Conservation (phyloP, 306 rosid genomes). For the Castanea crenata region DNA sequence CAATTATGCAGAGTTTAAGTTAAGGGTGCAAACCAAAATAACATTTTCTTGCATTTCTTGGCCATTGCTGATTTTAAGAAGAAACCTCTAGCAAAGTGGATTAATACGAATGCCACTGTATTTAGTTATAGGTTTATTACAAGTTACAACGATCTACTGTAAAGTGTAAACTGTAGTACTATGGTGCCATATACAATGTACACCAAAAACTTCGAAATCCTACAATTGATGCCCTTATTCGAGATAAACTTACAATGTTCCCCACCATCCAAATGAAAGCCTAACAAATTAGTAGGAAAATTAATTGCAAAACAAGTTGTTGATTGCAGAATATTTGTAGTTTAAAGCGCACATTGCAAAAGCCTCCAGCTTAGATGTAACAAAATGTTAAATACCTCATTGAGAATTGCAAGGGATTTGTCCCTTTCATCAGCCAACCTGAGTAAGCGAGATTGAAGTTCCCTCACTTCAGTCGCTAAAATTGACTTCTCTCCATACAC, state of each 20-base stretch:
- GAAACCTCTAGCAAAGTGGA: background rate
- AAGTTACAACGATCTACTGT: too few species aligned
- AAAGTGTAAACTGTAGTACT: too few species aligned
- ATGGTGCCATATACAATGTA: too few species aligned
- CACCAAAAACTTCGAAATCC: too few species aligned
- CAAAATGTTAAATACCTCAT: constrained; percentile 62
- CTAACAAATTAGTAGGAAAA: too few species aligned
- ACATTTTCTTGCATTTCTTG: background rate
- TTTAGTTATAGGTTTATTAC: background rate
- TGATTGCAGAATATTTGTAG: too few species aligned
- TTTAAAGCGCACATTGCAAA: too few species aligned
- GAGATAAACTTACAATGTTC: too few species aligned
- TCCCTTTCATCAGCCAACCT: constrained; percentile 83
- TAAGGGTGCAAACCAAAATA: background rate
- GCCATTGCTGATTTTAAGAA: background rate
- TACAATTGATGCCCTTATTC: too few species aligned
- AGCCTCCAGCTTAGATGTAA: background rate
- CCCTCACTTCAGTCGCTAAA: constrained; percentile 78
- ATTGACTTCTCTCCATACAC: constrained; percentile 90
- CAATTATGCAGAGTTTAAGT: background rate
- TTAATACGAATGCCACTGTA: background rate
- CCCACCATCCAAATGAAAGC: too few species aligned
- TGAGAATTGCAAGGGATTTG: constrained; percentile 67
- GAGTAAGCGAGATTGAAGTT: constrained; percentile 84
- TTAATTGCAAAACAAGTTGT: too few species aligned